A percentile compares a stretch with the other conserved stretches of the same genome.
Evolutionary conservation across 495 filamentous ascomycete genomes (phyloP).

Genomic region (Podospora australis): DNA sequence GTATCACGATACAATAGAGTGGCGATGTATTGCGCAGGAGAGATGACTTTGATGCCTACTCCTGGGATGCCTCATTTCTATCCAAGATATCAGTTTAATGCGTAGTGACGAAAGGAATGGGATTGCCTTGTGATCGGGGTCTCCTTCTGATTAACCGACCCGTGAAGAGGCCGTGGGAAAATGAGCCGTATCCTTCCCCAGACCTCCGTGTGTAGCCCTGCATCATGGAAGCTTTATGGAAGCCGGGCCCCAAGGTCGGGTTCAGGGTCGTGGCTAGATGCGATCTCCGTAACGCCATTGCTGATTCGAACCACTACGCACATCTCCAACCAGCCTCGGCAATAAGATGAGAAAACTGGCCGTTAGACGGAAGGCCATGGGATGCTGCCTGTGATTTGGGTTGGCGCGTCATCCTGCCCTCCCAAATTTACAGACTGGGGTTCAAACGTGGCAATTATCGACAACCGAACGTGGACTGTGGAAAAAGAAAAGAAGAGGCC

Average conservation of each 20-base stretch:
- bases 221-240: background rate
- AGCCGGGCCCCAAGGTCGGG: background rate
- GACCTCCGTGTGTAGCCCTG: background rate
- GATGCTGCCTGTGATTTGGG: no score
- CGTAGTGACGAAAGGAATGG: background rate
- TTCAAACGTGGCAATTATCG: no score
- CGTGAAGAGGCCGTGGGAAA: background rate
- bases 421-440: no score
- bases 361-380: no score
- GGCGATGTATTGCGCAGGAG: background rate
- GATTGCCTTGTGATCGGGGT: background rate
- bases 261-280: background rate
- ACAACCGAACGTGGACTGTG: no score
- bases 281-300: background rate
- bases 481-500: no score
- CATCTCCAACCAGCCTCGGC: no score
- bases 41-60: background rate
- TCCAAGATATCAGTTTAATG: background rate
- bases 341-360: background rate
- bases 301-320: background rate
- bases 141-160: conserved; percentile 1
- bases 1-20: background rate
- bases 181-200: background rate
- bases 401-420: no score
- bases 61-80: conserved; percentile 3